phyloP scores from a whole-genome alignment of 2,329 filamentous ascomycete genomes.

The Nemania bipapillata region DNA sequence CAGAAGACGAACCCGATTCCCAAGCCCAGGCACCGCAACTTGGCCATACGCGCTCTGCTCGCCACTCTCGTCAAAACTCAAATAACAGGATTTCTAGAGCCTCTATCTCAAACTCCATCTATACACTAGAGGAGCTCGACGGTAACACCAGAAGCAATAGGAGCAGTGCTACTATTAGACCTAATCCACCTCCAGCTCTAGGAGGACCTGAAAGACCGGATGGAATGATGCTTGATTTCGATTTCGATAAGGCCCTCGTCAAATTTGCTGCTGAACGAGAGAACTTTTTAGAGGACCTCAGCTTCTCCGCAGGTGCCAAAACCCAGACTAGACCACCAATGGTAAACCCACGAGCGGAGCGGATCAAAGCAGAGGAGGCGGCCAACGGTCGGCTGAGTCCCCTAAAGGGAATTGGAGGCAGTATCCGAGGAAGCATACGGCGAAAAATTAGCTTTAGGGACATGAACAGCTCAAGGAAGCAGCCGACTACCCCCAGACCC shows the following conservation, averaged over 20 bases:
- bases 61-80: conserved; percentile 71
- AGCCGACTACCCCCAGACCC: conserved; percentile 78
- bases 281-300: conserved; percentile 90
- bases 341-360: conserved; percentile 82
- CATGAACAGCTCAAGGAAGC: conserved; percentile 93
- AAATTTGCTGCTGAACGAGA: conserved; percentile 98
- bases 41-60: conserved; percentile 57
- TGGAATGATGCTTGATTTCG: conserved; percentile 72
- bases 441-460: conserved; percentile 92
- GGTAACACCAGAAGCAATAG: conserved; percentile 70
- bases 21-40: conserved; percentile 47
- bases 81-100: conserved; percentile 67
- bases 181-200: conserved; percentile 51
- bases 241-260: conserved; percentile 90
- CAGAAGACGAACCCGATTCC: conserved; percentile 56
- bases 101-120: conserved; percentile 63
- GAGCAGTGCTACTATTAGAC: conserved; percentile 72
- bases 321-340: conserved; percentile 75
- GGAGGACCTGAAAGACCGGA: conserved; percentile 49
- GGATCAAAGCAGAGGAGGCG: conserved; percentile 79
- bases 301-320: conserved; percentile 85
- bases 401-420: conserved; percentile 68
- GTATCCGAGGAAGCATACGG: conserved; percentile 84
- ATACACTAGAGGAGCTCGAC: conserved; percentile 68
- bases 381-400: conserved; percentile 65